Evolutionary conservation across 495 filamentous ascomycete genomes (phyloP).

Genomic region (Aspergillus cristatus): DNA sequence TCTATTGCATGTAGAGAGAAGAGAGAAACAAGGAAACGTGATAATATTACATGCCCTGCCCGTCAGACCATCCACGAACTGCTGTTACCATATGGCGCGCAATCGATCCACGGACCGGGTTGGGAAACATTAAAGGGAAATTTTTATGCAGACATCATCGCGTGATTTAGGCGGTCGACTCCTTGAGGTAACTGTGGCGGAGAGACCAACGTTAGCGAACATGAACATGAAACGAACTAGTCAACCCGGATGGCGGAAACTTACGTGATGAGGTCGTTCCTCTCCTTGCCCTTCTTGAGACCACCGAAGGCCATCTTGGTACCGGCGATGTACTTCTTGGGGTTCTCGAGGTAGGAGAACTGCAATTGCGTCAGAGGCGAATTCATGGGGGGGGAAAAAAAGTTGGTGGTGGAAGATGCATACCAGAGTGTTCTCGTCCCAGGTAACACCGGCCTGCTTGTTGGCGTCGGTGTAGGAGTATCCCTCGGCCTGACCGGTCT

Average conservation of each 20-base stretch:
- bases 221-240: constrained; percentile 2
- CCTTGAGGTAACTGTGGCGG: constrained; percentile 52
- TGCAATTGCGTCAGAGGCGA: constrained; percentile 22
- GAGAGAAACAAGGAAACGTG: constrained; percentile 8
- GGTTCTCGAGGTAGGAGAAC: constrained; percentile 88
- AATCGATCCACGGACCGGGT: constrained; percentile 14
- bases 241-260: constrained; percentile 21
- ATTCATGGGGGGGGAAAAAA: constrained; percentile 6
- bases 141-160: constrained; percentile 6
- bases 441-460: constrained; percentile 87
- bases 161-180: constrained; percentile 46
- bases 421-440: constrained; percentile 84
- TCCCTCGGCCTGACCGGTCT: constrained; percentile 82
- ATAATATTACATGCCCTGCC: constrained; percentile 37
- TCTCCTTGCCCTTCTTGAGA: constrained; percentile 98
- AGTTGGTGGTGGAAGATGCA: constrained; percentile 12
- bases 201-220: too few relatives aligned
- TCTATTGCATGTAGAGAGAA: constrained; percentile 17
- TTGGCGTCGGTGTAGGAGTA: constrained; percentile 99
- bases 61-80: constrained; percentile 17
- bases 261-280: constrained; percentile 98
- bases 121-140: constrained; percentile 8
- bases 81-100: constrained; percentile 8
- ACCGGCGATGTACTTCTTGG: constrained; percentile 94
- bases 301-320: constrained; percentile 99